Base-by-base conservation (phyloP, 768 basidiomycete genomes). In the Hygrocybe punicea region DNA sequence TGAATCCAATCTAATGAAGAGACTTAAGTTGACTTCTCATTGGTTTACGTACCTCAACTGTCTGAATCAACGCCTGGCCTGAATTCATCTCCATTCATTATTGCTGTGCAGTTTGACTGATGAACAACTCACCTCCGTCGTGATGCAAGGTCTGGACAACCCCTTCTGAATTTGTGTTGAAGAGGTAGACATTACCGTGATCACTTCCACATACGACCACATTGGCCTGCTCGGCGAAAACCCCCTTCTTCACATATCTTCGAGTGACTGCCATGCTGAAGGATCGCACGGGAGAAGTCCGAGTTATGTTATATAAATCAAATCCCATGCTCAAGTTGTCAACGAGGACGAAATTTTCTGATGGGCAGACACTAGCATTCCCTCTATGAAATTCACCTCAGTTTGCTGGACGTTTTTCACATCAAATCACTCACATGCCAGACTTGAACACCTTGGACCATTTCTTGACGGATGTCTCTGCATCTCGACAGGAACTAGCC, bases 381-480 rank as follows among this genome's bases (percentile, higher is more conserved):
- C 49, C 49, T 29, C 49, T 33, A 21, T 34, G 8, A 21, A 25
- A 19, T 24, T 51, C 19, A 21, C 16, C 25, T 34, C 13, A 29
- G 49, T 36, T 51, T n/a, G 29, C 3, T n/a, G 10, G 13, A 34
- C 10, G 33, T 48, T 25, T n/a, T 25, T 48, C 19, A 51, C 11
- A 51, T 36, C 19, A 19, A 14, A 5, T 21, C 29, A 51, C 51
- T 52, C 36, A 52, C 51, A 52, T 52, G 13, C n/a, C 51, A 52
- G 51, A 52, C 24, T 52, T 52, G 8, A 52, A 39, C 13, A 40
- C 17, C 36, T 52, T 39, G 51, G 24, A 14, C 21, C 34, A 14
- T 52, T 52, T 35, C 37, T n/a, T 29, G 19, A 13, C 11, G 13
- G 46, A 48, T n/a, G 17, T 51, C 29, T 51, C 24, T 21, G 34